Base-by-base conservation (phyloP, 2,329 filamentous ascomycete species). In the Bretziella fagacearum region DNA sequence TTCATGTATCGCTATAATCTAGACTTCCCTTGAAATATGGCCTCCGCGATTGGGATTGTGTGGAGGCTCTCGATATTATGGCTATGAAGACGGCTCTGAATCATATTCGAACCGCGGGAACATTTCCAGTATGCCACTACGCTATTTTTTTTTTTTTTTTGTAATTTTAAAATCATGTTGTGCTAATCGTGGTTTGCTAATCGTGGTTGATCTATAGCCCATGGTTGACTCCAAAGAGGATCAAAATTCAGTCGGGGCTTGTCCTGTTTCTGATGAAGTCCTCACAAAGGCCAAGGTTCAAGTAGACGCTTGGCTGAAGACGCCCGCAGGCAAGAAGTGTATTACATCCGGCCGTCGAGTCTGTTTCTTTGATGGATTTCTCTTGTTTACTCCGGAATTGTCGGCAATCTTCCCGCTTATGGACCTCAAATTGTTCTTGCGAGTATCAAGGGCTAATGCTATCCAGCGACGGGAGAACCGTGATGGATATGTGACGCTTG, bases 31-130 rank as follows among this genome's bases (percentile, higher is more conserved):
- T 48, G 2, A 47, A 32, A 53, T 56, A 77, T 50, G 75, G 71
- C 11, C 65, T 94, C 10, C 68, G 81, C 53, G 87, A 98, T 64
- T 96, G 91, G 89, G 91, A 98, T 62, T 94, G 87, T 56, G 68
- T 84, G 13, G 81, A 79, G 53, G 72, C 87, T 6, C 66, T 98
- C 47, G 74, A 87, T 54, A 69, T 94, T 23, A 66, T 72, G 0
- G 71, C 71, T 44, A 78, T 96, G 59, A 66, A 72, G 13, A 63
- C 69, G 4, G 73, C 83, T 0, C 69, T 98, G 5, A 57, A 65
- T 35, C 74, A 91, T 57, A 82, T 95, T 55, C 78, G 74, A 40
- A 54, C 69, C 29, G 67, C 82, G 35, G 87, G 84, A 47, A 66
- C 65, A 11, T 73, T 78, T 57, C 76, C 76, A 40, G 76, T 78